Percentiles rank a stretch among this genome's conserved stretches.
Conservation (phyloP, 352 stramenopile genomes). For the Pythium phragmitis region DNA sequence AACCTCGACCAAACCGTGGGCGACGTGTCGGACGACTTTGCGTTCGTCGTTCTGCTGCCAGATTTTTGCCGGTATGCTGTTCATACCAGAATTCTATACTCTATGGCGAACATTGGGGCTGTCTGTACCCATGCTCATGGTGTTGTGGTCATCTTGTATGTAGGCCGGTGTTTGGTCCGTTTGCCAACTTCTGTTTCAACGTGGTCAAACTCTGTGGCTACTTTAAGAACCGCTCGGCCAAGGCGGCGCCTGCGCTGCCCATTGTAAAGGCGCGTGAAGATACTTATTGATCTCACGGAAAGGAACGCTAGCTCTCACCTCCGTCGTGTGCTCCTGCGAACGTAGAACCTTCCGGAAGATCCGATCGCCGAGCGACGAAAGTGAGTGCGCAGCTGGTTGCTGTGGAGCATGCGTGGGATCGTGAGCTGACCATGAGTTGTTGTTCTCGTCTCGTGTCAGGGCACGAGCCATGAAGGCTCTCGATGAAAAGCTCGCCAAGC, state of each 20-base stretch:
- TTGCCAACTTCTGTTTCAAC: conserved; percentile 81
- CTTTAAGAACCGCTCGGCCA: conserved; percentile 73
- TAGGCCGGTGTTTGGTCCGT: conserved; percentile 57
- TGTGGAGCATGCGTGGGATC: not conserved
- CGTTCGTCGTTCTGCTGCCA: conserved; percentile 64
- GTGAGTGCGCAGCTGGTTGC: conserved; percentile 34
- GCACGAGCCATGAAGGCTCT: conserved; percentile 85
- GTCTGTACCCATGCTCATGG: not conserved
- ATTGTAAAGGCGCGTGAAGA: conserved; percentile 46
- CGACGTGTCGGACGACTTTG: conserved; percentile 79
- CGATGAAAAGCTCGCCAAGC: conserved; percentile 86
- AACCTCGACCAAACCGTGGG: conserved; percentile 72
- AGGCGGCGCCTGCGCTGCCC: conserved; percentile 58
- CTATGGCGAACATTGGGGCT: not conserved
- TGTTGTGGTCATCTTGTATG: not conserved
- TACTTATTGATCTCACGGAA: not conserved
- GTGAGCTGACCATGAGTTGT: not conserved
- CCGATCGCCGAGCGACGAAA: conserved; percentile 87
- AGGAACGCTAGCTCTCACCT: not conserved
- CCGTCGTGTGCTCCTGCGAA: not conserved
- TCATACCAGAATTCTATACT: too few relatives aligned
- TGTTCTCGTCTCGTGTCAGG: conserved; percentile 30
- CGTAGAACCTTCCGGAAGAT: conserved; percentile 29
- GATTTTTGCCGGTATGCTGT: conserved; percentile 62
- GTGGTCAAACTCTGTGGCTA: conserved; percentile 84